Evolutionary conservation across 352 stramenopile species (phyloP), one percentile per base, ranked within the genome.

Genomic region (Phytophthora multivora): DNA sequence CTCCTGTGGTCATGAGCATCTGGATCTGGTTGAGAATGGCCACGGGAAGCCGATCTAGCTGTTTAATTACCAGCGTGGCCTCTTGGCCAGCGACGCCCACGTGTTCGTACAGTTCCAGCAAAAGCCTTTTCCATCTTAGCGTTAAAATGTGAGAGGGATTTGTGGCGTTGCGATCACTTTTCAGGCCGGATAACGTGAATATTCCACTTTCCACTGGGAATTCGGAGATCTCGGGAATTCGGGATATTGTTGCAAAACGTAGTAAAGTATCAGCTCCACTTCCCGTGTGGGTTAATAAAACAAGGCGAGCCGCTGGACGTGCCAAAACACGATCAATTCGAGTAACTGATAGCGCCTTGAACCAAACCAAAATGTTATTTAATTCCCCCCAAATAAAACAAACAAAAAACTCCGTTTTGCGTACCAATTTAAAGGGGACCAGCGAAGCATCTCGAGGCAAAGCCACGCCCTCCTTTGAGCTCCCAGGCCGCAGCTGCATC

Each of bases 21-120:
- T 88, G 45, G 2, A 93, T 25, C 12, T 91, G 70, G 23, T 57
- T 80, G 2, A 86, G 7, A 2, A 87, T 63, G 0, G 2, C 5
- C 2, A 38, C 5, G 2, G 85, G 69, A 10, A 88, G 60, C n/a
- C 74, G 25, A 5, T 88, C 58, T 0, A 88, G 15, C 2, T 65
- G 70, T 42, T 89, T 82, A 2, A 91, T 59, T 1, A 91, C 21
- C 9, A 93, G 62, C 2, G 82, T 91, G 26, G 87, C 73, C 18
- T 82, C 66, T 16, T 80, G 62, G 7, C 75, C 83, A 21, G 77
- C 68, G 7, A 91, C 71, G 0, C 85, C 82, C 4, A 90, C 66
- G 18, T 61, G 73, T 8, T 80, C 63, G 52, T 88, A 90, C 3
- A 89, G 45, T 4, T 88, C 58, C 6, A 71, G 45, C 0, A 91